Percentiles rank a stretch among this genome's conserved stretches.
Conservation (phyloP, 768 basidiomycete genomes). For the Xerocomus brunneocitrinus region DNA sequence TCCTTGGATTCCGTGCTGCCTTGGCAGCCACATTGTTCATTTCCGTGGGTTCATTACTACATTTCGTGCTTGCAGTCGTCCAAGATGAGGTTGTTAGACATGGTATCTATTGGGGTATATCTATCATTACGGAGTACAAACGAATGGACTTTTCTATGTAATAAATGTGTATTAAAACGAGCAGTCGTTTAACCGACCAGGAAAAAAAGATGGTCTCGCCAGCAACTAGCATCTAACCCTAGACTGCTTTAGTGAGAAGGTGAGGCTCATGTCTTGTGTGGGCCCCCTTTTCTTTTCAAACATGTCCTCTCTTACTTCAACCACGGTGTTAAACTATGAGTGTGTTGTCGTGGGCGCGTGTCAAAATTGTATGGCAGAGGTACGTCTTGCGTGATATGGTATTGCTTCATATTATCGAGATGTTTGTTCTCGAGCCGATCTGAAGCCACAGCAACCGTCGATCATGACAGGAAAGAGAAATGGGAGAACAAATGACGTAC, state of each 20-base stretch:
- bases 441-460: slow-evolving; percentile 19
- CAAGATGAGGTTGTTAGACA: too few relatives aligned
- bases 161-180: too few relatives aligned
- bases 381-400: slow-evolving; percentile 80
- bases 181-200: too few relatives aligned
- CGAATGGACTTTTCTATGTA: too few relatives aligned
- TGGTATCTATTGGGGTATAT: too few relatives aligned
- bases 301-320: slow-evolving; percentile 31
- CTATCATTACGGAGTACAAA: too few relatives aligned
- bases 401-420: slow-evolving; percentile 89
- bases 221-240: too few relatives aligned
- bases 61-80: too few relatives aligned
- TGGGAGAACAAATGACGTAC: slow-evolving; percentile 38
- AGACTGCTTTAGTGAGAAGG: not conserved
- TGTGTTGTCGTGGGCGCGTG: slow-evolving; percentile 33
- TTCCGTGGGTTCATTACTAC: too few relatives aligned
- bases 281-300: not conserved
- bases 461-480: not conserved
- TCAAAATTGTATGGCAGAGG: slow-evolving; percentile 71
- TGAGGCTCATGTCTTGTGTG: not conserved
- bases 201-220: too few relatives aligned
- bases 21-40: too few relatives aligned
- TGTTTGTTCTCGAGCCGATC: slow-evolving; percentile 85
- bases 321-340: not conserved
- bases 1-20: too few relatives aligned